Conservation (phyloP, 208 protist genomes). For the Plasmodiophora brassicae region DNA sequence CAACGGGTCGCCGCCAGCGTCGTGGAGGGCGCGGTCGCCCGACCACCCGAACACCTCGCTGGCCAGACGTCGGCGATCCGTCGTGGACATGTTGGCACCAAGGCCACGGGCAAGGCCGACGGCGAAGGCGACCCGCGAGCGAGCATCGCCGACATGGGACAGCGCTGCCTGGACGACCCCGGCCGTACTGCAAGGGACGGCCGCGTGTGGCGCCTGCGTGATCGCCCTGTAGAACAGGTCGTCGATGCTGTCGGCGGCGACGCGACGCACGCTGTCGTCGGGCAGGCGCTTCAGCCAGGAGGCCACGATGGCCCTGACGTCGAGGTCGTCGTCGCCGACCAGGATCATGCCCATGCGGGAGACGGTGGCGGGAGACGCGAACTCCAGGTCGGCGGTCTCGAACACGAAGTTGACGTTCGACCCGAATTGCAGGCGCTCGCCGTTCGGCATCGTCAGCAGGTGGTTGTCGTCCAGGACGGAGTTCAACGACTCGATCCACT, state of each 20-base stretch:
- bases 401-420: slow-evolving; percentile 97
- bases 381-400: slow-evolving; percentile 91
- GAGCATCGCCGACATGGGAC: slow-evolving; percentile 73
- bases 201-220: no score
- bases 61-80: slow-evolving; percentile 72
- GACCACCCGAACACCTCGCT: slow-evolving; percentile 77
- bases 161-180: slow-evolving; percentile 83
- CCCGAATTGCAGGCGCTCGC: slow-evolving; percentile 94
- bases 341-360: slow-evolving; percentile 95
- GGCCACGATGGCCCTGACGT: slow-evolving; percentile 77
- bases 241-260: neutral
- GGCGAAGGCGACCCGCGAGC: slow-evolving; percentile 76
- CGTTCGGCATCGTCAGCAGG: slow-evolving; percentile 91
- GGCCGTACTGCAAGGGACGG: neutral
- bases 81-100: slow-evolving; percentile 79
- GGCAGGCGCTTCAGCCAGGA: no score
- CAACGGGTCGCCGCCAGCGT: no score
- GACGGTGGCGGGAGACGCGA: slow-evolving; percentile 93
- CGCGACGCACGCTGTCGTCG: no score
- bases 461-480: slow-evolving; percentile 96
- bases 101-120: slow-evolving; percentile 81
- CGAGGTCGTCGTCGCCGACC: slow-evolving; percentile 87
- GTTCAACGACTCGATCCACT: slow-evolving; percentile 98
- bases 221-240: neutral
- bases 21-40: slow-evolving; percentile 70